Evolutionary conservation across 1,284 basidiomycete genomes (phyloP), one percentile per base, ranked within the genome.

Genomic region (Malassezia brasiliensis): DNA sequence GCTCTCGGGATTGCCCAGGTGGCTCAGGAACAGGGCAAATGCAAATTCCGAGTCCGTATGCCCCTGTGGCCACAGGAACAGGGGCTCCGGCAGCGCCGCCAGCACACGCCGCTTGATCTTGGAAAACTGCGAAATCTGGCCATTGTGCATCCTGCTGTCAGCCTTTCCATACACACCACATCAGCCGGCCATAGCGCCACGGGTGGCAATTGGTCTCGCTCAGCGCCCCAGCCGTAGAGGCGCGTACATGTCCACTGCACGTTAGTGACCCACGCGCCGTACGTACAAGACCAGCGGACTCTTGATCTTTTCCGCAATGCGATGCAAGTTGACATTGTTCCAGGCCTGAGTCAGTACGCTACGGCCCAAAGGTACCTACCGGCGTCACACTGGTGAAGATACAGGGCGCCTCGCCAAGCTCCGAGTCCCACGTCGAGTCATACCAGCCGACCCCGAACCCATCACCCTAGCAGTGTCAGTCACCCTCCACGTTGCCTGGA

Each of bases 331-430:
- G 42, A 64, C 60, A 51, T 72, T 72, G 54, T 72, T 72, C 69
- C 69, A 72, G 3, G 69, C 69, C 51, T 52, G 35, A 11, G 42
- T 45, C 1, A 45, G 42, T 14, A n/a, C n/a, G 2, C 3, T 45
- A 12, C 12, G 9, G 17, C 40, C 31, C 25, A 10, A 1, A 25
- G 36, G 10, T 25, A 10, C 50, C 14, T 32, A 52, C 51, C 0
- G 68, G 91, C 5, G 89, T 90, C 17, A 94, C 85, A n/a, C 87
- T 88, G 48, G 90, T 96, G 76, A 96, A 96, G 59, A 96, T 87
- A 76, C 93, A 96, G 9, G 91, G 91, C 17, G 65, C 66, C 1
- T 59, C 52, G 25, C 65, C 67, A 2, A 65, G 52, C 31, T 65
- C 65, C 0, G 60, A 54, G 48, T 64, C 61, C 6, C 48, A 51